Evolutionary conservation across 106 monocot species (phyloP).

Genomic region (Allium fistulosum): DNA sequence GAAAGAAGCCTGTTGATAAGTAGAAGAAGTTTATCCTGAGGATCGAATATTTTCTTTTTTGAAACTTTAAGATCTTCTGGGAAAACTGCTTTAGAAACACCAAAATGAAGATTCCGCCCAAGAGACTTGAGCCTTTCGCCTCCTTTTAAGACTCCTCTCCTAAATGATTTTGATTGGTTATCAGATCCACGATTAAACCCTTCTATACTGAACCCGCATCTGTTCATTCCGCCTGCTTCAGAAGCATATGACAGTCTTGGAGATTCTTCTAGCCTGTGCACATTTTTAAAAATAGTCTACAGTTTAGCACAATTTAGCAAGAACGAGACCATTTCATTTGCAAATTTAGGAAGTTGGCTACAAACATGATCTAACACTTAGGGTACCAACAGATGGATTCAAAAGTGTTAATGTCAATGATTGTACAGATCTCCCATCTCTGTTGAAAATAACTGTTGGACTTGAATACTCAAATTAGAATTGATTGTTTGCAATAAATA

Average conservation of each 20-base stretch:
- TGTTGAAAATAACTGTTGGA: too few species aligned
- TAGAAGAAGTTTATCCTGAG: slow-evolving; percentile 63
- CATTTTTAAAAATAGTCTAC: too few species aligned
- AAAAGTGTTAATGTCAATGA: too few species aligned
- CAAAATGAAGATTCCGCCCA: slow-evolving; percentile 50
- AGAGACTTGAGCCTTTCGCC: slow-evolving; percentile 51
- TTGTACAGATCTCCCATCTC: too few species aligned
- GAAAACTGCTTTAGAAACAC: slow-evolving; percentile 61
- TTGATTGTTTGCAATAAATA: too few species aligned
- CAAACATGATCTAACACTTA: too few species aligned
- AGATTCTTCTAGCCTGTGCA: slow-evolving; percentile 51
- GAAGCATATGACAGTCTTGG: slow-evolving; percentile 30
- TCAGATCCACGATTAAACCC: slow-evolving; percentile 26
- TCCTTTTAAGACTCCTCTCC: slow-evolving; percentile 39
- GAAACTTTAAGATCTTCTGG: slow-evolving; percentile 69
- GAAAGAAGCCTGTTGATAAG: slow-evolving; percentile 64
- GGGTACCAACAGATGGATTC: too few species aligned
- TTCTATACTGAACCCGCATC: slow-evolving; percentile 47
- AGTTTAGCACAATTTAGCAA: too few species aligned
- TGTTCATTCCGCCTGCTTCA: slow-evolving; percentile 41
- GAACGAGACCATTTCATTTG: too few species aligned
- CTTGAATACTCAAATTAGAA: too few species aligned
- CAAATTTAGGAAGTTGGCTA: too few species aligned
- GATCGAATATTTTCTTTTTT: slow-evolving; percentile 79
- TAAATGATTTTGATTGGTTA: slow-evolving; percentile 36